Conservation (phyloP, 176 grass and related monocot genomes). For the Thinopyrum elongatum region DNA sequence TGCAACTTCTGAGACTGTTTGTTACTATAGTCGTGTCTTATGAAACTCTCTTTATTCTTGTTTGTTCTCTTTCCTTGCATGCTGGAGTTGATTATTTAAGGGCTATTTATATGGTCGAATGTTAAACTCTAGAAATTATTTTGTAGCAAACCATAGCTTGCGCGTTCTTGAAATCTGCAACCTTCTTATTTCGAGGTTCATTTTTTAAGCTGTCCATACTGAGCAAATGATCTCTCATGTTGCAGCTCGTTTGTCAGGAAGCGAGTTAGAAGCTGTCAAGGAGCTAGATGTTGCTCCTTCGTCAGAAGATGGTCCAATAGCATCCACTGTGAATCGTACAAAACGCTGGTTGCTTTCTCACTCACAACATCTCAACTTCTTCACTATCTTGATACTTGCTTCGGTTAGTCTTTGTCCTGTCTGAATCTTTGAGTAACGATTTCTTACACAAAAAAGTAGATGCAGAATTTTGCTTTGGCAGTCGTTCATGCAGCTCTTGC, state of each 20-base stretch:
- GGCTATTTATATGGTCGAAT: neutral
- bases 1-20: neutral
- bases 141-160: neutral
- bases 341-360: slow-evolving; percentile 87
- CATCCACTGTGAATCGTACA: slow-evolving; percentile 55
- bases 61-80: slow-evolving; percentile 3
- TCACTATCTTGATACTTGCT: slow-evolving; percentile 89
- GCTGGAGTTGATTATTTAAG: slow-evolving; percentile 7
- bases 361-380: slow-evolving; percentile 90
- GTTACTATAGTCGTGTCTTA: neutral
- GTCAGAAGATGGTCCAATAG: slow-evolving; percentile 68
- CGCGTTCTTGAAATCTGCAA: neutral
- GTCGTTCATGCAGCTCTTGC: neutral
- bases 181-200: neutral
- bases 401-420: slow-evolving; percentile 58
- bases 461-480: slow-evolving; percentile 4
- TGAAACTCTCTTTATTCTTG: neutral
- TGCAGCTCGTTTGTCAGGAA: slow-evolving; percentile 83
- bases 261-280: slow-evolving; percentile 66
- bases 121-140: neutral
- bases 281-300: slow-evolving; percentile 53
- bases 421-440: neutral
- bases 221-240: slow-evolving; percentile 10
- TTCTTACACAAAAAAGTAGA: neutral
- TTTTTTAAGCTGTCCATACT: slow-evolving; percentile 25